Evolutionary conservation across 2,329 filamentous ascomycete genomes (phyloP).

Genomic region (Teratosphaeria nubilosa): DNA sequence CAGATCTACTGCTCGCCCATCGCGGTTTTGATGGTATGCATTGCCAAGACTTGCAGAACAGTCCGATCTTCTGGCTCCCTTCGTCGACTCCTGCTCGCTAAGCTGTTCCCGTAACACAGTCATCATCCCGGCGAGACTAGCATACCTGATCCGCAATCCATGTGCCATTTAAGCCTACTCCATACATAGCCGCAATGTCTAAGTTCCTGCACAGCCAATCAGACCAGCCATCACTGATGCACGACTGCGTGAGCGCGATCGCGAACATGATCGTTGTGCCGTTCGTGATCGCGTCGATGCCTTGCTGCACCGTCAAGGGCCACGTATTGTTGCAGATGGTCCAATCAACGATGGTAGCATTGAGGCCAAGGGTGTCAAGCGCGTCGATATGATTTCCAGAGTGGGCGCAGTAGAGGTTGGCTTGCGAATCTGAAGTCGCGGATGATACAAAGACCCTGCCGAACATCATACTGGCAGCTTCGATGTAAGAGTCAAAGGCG

Average conservation of each 20-base stretch:
- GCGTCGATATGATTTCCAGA: constrained; percentile 1
- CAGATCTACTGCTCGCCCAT: too few species aligned
- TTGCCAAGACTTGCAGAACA: too few species aligned
- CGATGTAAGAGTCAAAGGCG: constrained; percentile 7
- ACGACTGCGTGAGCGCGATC: constrained; percentile 11
- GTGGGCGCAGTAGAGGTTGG: constrained; percentile 9
- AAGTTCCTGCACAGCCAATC: constrained; percentile 14
- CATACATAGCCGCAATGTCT: constrained; percentile 10
- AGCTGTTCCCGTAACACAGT: background rate
- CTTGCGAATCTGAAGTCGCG: constrained; percentile 5
- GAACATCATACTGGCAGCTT: constrained; percentile 12
- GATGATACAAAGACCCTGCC: constrained; percentile 11
- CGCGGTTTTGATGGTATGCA: too few species aligned
- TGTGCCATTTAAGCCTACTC: constrained; percentile 14
- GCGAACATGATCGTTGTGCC: constrained; percentile 12
- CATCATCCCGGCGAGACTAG: background rate
- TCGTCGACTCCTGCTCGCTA: background rate
- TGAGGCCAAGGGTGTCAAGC: constrained; percentile 9
- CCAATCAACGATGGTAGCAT: constrained; percentile 9
- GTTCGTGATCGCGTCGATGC: constrained; percentile 6
- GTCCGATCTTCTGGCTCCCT: background rate
- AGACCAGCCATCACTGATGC: constrained; percentile 10
- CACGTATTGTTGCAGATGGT: constrained; percentile 12
- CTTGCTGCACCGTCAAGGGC: constrained; percentile 6
- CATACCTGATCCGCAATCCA: constrained; percentile 10